Conservation (phyloP, 2,329 filamentous ascomycete species). For the Aspergillus ochraceus region DNA sequence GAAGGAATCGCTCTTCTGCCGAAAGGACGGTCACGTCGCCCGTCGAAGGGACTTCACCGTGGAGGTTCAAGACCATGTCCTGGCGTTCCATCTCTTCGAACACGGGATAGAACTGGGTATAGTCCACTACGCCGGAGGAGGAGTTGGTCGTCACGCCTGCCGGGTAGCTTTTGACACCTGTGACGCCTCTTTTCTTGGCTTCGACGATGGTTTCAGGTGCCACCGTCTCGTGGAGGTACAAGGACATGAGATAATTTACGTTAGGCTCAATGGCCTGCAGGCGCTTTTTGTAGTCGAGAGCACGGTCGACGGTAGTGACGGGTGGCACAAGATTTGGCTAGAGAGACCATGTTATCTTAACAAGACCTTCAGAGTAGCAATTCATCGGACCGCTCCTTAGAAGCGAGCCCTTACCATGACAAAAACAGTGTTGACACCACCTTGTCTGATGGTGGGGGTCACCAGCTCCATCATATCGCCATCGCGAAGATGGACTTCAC, state of each 20-base stretch:
- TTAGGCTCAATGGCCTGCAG: conserved; percentile 61
- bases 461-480: conserved; percentile 62
- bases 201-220: conserved; percentile 70
- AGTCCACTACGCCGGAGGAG: conserved; percentile 48
- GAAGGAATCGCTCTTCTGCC: conserved; percentile 76
- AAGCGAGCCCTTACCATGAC: conserved; percentile 46
- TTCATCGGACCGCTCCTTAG: background rate
- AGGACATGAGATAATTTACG: conserved; percentile 72
- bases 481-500: conserved; percentile 65
- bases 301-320: conserved; percentile 61
- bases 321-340: conserved; percentile 67
- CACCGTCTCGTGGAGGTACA: conserved; percentile 65
- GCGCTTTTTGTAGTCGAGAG: conserved; percentile 64
- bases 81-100: conserved; percentile 88
- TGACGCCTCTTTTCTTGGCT: conserved; percentile 70
- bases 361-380: background rate
- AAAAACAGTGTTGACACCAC: conserved; percentile 65
- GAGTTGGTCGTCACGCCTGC: conserved; percentile 60
- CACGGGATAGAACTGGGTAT: conserved; percentile 54
- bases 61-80: conserved; percentile 84
- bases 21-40: conserved; percentile 60
- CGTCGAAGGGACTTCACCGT: conserved; percentile 64
- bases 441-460: conserved; percentile 55
- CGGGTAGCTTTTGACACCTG: conserved; percentile 57
- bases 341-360: conserved; percentile 20